Evolutionary conservation across 2,329 filamentous ascomycete genomes (phyloP).

Genomic region (Colletotrichum lindemuthianum): DNA sequence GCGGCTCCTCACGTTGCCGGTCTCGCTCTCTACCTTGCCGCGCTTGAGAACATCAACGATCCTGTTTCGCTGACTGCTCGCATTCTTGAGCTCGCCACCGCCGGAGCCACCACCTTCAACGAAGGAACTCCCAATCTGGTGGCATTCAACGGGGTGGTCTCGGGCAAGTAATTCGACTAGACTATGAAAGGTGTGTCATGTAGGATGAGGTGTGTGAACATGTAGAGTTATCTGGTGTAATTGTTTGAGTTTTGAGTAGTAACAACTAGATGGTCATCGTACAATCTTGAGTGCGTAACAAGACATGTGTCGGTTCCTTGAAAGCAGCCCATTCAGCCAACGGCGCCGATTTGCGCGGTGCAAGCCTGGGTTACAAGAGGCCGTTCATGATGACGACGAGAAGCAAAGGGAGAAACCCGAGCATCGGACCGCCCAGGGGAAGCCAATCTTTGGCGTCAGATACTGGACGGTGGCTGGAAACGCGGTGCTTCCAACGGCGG

Average conservation of each 20-base stretch:
- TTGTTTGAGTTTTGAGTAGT: too few species aligned
- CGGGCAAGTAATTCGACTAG: neutral
- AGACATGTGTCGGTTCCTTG: conserved; percentile 56
- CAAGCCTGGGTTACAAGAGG: conserved; percentile 59
- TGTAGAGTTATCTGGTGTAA: too few species aligned
- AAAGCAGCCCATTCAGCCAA: conserved; percentile 62
- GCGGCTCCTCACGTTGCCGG: conserved; percentile 38
- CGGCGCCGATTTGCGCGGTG: conserved; percentile 59
- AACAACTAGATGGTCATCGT: too few species aligned
- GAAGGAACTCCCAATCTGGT: conserved; percentile 61
- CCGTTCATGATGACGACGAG: conserved; percentile 49
- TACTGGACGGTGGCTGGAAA: conserved; percentile 69
- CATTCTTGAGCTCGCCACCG: conserved; percentile 55
- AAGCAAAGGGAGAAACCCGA: conserved; percentile 68
- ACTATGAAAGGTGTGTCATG: too few species aligned
- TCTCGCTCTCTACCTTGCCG: conserved; percentile 42
- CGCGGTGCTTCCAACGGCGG: conserved; percentile 69
- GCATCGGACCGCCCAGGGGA: conserved; percentile 71
- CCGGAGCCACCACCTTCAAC: conserved; percentile 52
- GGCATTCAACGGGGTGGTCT: conserved; percentile 61
- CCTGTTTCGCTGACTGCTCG: conserved; percentile 59
- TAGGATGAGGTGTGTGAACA: too few species aligned
- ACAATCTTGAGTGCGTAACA: too few species aligned
- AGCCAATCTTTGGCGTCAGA: conserved; percentile 68
- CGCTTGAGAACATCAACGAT: conserved; percentile 45